A percentile compares a stretch with the other conserved stretches of the same genome.
Evolutionary conservation across 2,329 filamentous ascomycete species (phyloP).

Genomic region (Talaromyces sp.): DNA sequence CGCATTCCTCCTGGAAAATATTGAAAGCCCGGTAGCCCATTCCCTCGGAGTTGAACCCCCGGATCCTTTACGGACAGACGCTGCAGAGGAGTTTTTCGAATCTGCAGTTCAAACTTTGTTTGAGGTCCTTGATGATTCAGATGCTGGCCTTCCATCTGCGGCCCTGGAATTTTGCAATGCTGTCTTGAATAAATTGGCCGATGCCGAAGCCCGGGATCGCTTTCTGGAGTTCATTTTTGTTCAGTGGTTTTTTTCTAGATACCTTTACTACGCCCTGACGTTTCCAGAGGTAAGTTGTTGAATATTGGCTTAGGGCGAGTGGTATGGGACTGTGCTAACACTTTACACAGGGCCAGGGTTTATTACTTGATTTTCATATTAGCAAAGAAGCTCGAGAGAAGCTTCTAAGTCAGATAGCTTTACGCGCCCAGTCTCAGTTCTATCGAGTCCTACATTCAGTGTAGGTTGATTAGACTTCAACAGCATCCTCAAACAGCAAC

Average conservation of each 20-base stretch:
- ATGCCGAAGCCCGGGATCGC: conserved; percentile 64
- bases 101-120: conserved; percentile 76
- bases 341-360: conserved; percentile 47
- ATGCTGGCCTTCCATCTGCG: conserved; percentile 80
- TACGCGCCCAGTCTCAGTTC: conserved; percentile 72
- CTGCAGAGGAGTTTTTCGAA: conserved; percentile 83
- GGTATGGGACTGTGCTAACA: conserved; percentile 22
- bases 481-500: conserved; percentile 41
- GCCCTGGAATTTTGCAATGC: conserved; percentile 79
- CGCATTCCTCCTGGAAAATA: conserved; percentile 80
- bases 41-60: conserved; percentile 63
- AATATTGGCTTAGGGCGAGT: neutral
- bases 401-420: conserved; percentile 67
- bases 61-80: conserved; percentile 68
- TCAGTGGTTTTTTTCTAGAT: conserved; percentile 88
- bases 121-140: conserved; percentile 77
- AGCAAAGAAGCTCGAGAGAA: conserved; percentile 83
- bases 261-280: conserved; percentile 75
- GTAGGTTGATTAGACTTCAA: conserved; percentile 46
- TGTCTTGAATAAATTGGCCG: conserved; percentile 68
- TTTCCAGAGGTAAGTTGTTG: conserved; percentile 70
- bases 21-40: conserved; percentile 70
- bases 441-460: conserved; percentile 67
- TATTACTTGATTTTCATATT: conserved; percentile 85
- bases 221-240: conserved; percentile 80